Base-by-base conservation (phyloP, 2,329 filamentous ascomycete species). In the Cryphonectria japonica region DNA sequence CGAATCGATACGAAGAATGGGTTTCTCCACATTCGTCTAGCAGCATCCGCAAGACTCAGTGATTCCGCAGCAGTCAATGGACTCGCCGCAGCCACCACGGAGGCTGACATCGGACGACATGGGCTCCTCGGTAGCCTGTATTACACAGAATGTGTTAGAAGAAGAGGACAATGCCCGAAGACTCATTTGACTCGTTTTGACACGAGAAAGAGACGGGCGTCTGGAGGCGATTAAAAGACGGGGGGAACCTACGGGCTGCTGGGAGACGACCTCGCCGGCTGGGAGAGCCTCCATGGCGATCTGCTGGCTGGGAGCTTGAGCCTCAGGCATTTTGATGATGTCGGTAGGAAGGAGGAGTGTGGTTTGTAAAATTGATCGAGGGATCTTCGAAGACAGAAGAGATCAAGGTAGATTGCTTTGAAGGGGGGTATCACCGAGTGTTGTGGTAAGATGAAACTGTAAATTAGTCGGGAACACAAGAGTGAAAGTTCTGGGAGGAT, bases 231-330 rank as follows among this genome's bases (percentile, higher is more conserved):
- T 16, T 9, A 16, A 29, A 3, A 61, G 59, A 22, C 3, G 11
- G 4, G 22, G 46, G 6, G 7, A n/a, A 74, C 77, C 59, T 74
- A 80, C 78, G 8, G 78, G 78, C 72, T 79, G 78, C 73, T 78
- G 76, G 14, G 77, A 75, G 74, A 79, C 69, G 46, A 76, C 72
- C 22, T 66, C 72, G 69, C 67, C 72, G 11, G 74, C 73, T 19
- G 74, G 68, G 39, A 69, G 52, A 54, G 73, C 76, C 68, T 78
- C 76, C 78, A 79, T 80, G 65, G 78, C 75, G 74, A 76, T 76
- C 74, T 79, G 77, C 72, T 78, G 77, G 69, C 75, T 71, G 41
- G 77, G 54, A 57, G 71, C 72, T 61, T 76, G 72, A 59, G 69
- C 72, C 73, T 77, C 73, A 75, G 78, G 77, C 78, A 79, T 79